phyloP scores from a whole-genome alignment of 2,329 filamentous ascomycete species.

The Erysiphe neolycopersici region DNA sequence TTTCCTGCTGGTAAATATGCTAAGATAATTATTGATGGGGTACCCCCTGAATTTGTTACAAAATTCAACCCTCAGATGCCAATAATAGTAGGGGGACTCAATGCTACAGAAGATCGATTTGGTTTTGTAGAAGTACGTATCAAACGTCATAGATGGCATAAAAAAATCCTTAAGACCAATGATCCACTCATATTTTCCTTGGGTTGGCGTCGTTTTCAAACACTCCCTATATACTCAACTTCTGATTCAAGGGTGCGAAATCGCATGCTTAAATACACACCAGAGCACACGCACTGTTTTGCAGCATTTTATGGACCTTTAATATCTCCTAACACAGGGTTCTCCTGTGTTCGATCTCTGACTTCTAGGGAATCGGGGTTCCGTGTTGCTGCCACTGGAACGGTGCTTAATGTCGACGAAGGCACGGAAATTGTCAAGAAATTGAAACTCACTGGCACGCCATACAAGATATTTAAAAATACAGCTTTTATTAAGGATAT shows the following conservation, averaged over 20 bases:
- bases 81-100: constrained; percentile 72
- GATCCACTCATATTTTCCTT: constrained; percentile 93
- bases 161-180: constrained; percentile 95
- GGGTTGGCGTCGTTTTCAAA: constrained; percentile 88
- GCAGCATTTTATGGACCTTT: constrained; percentile 87
- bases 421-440: constrained; percentile 97
- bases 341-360: constrained; percentile 79
- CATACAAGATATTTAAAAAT: constrained; percentile 98
- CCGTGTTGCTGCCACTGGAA: constrained; percentile 80
- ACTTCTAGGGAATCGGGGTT: constrained; percentile 68
- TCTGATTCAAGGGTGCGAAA: constrained; percentile 83
- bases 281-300: constrained; percentile 98
- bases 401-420: constrained; percentile 82
- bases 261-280: constrained; percentile 96
- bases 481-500: constrained; percentile 97
- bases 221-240: constrained; percentile 77
- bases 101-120: constrained; percentile 81
- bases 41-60: constrained; percentile 70
- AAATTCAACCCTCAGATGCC: constrained; percentile 63
- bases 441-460: constrained; percentile 77
- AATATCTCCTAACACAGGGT: constrained; percentile 84
- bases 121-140: constrained; percentile 89
- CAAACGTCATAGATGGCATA: constrained; percentile 96
- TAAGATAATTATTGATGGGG: constrained; percentile 65
- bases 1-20: constrained; percentile 82